Evolutionary conservation across 192 early-diverging fungal species (phyloP), one percentile per base, ranked within the genome.

Genomic region (Dimargaris cristalligena): DNA sequence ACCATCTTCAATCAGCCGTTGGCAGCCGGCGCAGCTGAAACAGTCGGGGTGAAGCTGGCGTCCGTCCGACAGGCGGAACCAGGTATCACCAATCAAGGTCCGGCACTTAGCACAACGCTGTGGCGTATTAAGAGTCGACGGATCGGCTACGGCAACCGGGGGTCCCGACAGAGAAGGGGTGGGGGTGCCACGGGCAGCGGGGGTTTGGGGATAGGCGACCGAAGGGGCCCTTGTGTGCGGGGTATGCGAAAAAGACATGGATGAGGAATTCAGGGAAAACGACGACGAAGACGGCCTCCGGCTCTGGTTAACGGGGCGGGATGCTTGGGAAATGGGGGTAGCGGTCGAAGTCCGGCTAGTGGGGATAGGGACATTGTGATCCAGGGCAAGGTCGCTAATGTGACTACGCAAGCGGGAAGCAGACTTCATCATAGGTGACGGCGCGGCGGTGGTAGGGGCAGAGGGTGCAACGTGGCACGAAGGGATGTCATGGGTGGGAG

Each of bases 21-120:
- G 26, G 68, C 74, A 76, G 4, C 67, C 71, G 56, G 64, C 65
- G 69, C 74, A 76, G 14, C 63, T 67, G 55, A 76, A 76, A 60
- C 74, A 76, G 58, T 73, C 74, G 38, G 67, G 67, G 45, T 76
- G 74, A 31, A 76, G 66, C 61, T 76, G 74, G 14, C 74, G 68
- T 13, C 71, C 74, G 41, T 76, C 74, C 3, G 71, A 70, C 18
- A 76, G 69, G 18, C 71, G 57, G 63, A 76, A 70, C 71, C 71
- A 76, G 6, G 71, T 76, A 18, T 72, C 74, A 28, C 65, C 66
- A 29, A 76, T 71, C 20, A 60, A 31, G 4, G 52, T 52, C 0
- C 45, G 23, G 62, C 74, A 76, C 3, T 67, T 65, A 6, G 74
- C 68, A 26, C 74, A 76, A 49, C 63, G 62, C 51, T 71, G 70